A percentile compares a stretch with the other conserved stretches of the same genome.
These are phyloP conservation scores for Geranium rotundifolium DNA, from an alignment of 345 rosid species.

Conservation along the genomic window DNA sequence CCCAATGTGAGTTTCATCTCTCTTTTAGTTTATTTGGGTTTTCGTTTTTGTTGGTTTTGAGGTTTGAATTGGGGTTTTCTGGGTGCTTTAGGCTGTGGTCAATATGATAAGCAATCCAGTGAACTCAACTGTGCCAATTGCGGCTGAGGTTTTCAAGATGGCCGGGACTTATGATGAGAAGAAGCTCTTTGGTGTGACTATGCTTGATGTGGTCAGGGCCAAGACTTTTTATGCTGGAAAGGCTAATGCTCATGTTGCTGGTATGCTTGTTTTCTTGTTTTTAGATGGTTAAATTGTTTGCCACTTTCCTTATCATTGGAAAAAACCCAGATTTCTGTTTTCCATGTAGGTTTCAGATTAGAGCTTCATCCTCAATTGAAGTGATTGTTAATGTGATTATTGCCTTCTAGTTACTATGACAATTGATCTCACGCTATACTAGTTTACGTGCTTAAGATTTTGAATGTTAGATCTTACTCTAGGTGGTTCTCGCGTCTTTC, in stretches of 20 bases:
- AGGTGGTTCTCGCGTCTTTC: too few species aligned
- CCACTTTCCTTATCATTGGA: too few species aligned
- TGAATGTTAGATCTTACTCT: too few species aligned
- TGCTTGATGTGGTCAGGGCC: not conserved
- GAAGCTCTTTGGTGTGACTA: not conserved
- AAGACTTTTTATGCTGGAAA: not conserved
- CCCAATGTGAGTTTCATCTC: slow-evolving; percentile 44
- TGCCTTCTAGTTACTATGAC: too few species aligned
- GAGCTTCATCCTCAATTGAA: too few species aligned
- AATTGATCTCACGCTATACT: too few species aligned
- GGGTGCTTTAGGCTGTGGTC: slow-evolving; percentile 35
- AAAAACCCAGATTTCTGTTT: too few species aligned
- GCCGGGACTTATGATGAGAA: slow-evolving; percentile 46
- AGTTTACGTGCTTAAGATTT: too few species aligned
- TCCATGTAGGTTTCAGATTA: too few species aligned
- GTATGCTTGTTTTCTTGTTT: not conserved
- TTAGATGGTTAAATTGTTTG: too few species aligned
- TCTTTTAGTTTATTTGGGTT: not conserved
- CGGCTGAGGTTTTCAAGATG: slow-evolving; percentile 66
- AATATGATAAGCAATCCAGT: slow-evolving; percentile 76
- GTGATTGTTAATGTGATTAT: too few species aligned
- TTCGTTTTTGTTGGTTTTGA: too few species aligned
- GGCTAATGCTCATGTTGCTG: not conserved
- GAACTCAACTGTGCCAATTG: slow-evolving; percentile 77
- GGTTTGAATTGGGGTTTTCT: not conserved